These are phyloP conservation scores for Dictyophora rubrovolvata DNA, from an alignment of 768 basidiomycete genomes.

Conservation along the genomic window DNA sequence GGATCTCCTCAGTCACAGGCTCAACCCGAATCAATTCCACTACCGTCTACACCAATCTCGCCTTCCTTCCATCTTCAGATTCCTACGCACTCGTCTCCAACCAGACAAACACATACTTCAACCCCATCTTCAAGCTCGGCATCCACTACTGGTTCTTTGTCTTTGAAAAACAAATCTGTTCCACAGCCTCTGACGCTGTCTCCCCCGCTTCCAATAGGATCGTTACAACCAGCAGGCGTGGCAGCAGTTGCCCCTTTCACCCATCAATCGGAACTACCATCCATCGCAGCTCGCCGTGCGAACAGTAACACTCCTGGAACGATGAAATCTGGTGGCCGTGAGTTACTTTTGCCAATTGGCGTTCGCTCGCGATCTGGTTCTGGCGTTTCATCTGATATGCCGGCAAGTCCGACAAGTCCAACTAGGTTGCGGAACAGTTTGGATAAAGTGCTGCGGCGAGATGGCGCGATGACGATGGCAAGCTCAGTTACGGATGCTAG, in stretches of 20 bases:
- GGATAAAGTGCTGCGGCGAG: slow-evolving; percentile 47
- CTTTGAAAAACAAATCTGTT: slow-evolving; percentile 28
- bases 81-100: neutral
- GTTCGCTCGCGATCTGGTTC: neutral
- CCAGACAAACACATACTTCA: slow-evolving; percentile 26
- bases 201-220: neutral
- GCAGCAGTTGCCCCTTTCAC: slow-evolving; percentile 6
- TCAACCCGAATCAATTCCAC: neutral
- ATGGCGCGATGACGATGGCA: slow-evolving; percentile 23
- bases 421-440: slow-evolving; percentile 43
- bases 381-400: slow-evolving; percentile 5
- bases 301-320: slow-evolving; percentile 21
- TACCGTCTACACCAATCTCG: slow-evolving; percentile 2
- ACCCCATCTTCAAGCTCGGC: slow-evolving; percentile 72
- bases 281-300: slow-evolving; percentile 9
- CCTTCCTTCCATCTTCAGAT: neutral
- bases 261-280: slow-evolving; percentile 4
- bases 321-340: slow-evolving; percentile 48
- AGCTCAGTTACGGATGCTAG: too few species aligned
- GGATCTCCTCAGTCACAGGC: neutral
- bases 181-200: slow-evolving; percentile 25
- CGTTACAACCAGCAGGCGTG: neutral
- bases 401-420: slow-evolving; percentile 11
- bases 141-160: slow-evolving; percentile 34
- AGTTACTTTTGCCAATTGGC: slow-evolving; percentile 59